Conservation (phyloP, 2,329 filamentous ascomycete species). For the Celoporthe dispersa region DNA sequence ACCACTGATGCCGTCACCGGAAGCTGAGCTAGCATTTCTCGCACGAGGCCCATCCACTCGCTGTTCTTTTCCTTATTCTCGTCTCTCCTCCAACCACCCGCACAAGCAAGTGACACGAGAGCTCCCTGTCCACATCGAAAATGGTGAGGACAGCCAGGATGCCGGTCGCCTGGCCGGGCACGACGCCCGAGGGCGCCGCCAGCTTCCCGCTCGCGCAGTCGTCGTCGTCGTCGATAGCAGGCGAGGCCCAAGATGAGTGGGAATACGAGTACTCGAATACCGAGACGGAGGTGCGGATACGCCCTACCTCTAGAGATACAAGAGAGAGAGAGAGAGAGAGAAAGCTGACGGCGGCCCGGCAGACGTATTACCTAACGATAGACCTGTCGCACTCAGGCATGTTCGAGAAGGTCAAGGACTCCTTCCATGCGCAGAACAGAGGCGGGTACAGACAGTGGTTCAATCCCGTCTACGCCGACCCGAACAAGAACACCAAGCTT, state of each 20-base stretch:
- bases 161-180: slow-evolving; percentile 27
- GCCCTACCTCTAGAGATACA: background rate
- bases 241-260: slow-evolving; percentile 62
- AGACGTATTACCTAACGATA: slow-evolving; percentile 68
- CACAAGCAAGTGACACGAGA: background rate
- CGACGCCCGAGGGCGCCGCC: slow-evolving; percentile 19
- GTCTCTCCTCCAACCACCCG: background rate
- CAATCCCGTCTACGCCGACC: slow-evolving; percentile 36
- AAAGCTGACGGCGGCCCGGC: slow-evolving; percentile 12
- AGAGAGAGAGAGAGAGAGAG: background rate
- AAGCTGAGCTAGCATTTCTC: background rate
- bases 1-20: background rate
- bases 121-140: background rate
- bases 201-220: slow-evolving; percentile 21
- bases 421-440: slow-evolving; percentile 43
- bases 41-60: background rate
- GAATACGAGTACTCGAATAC: slow-evolving; percentile 70
- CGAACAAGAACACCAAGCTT: slow-evolving; percentile 29
- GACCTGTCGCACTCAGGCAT: slow-evolving; percentile 67
- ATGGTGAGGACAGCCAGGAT: slow-evolving; percentile 30
- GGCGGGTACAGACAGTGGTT: slow-evolving; percentile 51
- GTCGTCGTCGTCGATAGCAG: slow-evolving; percentile 16
- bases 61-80: background rate
- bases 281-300: slow-evolving; percentile 58
- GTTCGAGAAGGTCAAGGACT: slow-evolving; percentile 47